Conservation (phyloP, 2,329 filamentous ascomycete genomes). For the Colletotrichum scovillei region DNA sequence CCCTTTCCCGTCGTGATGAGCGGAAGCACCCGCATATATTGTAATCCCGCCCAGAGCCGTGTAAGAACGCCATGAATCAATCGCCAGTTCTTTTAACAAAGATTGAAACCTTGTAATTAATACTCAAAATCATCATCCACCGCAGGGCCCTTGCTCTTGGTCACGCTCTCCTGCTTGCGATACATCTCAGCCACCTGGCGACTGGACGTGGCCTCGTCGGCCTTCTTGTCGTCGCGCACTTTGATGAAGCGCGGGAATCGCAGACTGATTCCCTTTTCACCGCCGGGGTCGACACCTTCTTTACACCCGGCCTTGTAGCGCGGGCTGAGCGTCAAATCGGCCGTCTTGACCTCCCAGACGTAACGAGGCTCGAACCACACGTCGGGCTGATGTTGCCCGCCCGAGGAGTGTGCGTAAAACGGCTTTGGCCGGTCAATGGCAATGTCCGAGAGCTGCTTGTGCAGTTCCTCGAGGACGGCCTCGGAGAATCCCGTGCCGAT, state of each 20-base stretch:
- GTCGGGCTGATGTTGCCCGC: conserved; percentile 93
- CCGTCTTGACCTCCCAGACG: conserved; percentile 98
- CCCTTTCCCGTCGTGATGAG: background rate
- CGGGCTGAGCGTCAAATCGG: conserved; percentile 91
- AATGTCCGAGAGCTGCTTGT: conserved; percentile 78
- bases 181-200: conserved; percentile 97
- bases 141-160: conserved; percentile 84
- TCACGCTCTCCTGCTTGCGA: conserved; percentile 89
- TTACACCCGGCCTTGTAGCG: conserved; percentile 91
- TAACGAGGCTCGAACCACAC: conserved; percentile 97
- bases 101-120: conserved; percentile 52
- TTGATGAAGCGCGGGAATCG: conserved; percentile 95
- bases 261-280: conserved; percentile 85
- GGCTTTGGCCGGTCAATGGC: conserved; percentile 93
- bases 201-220: conserved; percentile 86
- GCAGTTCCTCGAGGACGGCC: conserved; percentile 88
- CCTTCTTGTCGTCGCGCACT: conserved; percentile 93
- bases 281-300: conserved; percentile 78
- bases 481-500: conserved; percentile 98
- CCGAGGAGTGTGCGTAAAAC: conserved; percentile 88
- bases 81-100: background rate
- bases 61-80: conserved; percentile 15
- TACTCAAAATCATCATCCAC: conserved; percentile 99
- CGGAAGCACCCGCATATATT: background rate
- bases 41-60: background rate